Conservation (phyloP, 257 asterid species). For the Nicotiana obtusifolia region DNA sequence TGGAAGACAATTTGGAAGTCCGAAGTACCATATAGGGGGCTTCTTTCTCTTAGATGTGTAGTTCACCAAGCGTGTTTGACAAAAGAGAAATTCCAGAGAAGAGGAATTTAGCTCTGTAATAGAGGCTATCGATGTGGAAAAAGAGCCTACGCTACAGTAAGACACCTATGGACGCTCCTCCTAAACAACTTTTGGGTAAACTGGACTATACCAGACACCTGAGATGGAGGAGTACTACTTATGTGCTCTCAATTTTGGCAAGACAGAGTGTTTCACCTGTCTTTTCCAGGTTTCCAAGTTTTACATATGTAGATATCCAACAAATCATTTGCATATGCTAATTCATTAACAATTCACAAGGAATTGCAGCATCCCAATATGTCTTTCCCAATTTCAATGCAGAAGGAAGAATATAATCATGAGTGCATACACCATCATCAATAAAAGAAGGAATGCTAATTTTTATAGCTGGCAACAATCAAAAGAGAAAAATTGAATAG, state of each 20-base stretch:
- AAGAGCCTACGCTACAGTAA: too few species aligned
- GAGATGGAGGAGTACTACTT: background rate
- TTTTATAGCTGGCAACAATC: background rate
- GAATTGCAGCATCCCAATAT: background rate
- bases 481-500: background rate
- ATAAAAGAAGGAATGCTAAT: background rate
- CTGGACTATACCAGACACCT: background rate
- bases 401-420: background rate
- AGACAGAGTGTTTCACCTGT: background rate
- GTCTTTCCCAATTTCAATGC: background rate
- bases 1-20: too few species aligned
- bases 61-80: too few species aligned
- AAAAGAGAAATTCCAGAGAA: too few species aligned
- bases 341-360: conserved; percentile 2
- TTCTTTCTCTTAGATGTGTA: too few species aligned
- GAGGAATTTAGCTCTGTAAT: too few species aligned
- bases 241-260: background rate
- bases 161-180: too few species aligned
- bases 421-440: background rate
- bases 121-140: too few species aligned
- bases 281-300: background rate
- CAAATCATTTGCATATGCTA: conserved; percentile 3
- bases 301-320: background rate
- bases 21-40: too few species aligned
- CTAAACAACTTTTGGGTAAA: too few species aligned